Percentiles rank a stretch among this genome's conserved stretches.
phyloP scores from a whole-genome alignment of 129 eudicot genomes.

The Artemisia tridentata region DNA sequence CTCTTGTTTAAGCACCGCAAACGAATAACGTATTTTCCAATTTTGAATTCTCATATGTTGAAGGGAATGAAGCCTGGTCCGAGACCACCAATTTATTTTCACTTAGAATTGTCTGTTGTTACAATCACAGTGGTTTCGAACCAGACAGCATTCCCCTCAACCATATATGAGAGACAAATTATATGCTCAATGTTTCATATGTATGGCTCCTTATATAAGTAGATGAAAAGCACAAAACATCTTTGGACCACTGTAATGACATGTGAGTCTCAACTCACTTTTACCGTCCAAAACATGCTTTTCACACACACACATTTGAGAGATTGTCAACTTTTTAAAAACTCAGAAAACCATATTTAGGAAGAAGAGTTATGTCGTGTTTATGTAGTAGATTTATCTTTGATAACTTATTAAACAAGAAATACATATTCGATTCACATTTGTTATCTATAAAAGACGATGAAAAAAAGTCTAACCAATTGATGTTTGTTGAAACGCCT shows the following conservation, averaged over 20 bases:
- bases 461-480: not conserved
- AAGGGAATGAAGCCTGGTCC: constrained; percentile 99
- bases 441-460: not conserved
- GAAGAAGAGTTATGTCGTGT: not conserved
- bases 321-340: constrained; percentile 7
- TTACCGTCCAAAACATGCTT: constrained; percentile 44
- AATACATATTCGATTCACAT: not conserved
- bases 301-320: constrained; percentile 29
- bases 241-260: constrained; percentile 26
- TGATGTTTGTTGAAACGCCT: not conserved
- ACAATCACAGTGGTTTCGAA: constrained; percentile 43
- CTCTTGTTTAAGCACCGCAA: not conserved
- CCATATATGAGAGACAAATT: constrained; percentile 28
- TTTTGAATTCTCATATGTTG: constrained; percentile 38
- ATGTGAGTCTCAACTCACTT: constrained; percentile 28
- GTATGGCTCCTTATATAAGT: constrained; percentile 45
- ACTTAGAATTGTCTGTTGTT: not conserved
- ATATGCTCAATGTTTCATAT: constrained; percentile 30
- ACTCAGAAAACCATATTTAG: not conserved
- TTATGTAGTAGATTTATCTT: not conserved
- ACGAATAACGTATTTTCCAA: not conserved
- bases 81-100: constrained; percentile 40
- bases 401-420: not conserved
- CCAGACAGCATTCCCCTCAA: constrained; percentile 79
- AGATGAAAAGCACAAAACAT: constrained; percentile 27